Conservation (phyloP, 2,329 filamentous ascomycete genomes). For the Xylariaceae sp. region DNA sequence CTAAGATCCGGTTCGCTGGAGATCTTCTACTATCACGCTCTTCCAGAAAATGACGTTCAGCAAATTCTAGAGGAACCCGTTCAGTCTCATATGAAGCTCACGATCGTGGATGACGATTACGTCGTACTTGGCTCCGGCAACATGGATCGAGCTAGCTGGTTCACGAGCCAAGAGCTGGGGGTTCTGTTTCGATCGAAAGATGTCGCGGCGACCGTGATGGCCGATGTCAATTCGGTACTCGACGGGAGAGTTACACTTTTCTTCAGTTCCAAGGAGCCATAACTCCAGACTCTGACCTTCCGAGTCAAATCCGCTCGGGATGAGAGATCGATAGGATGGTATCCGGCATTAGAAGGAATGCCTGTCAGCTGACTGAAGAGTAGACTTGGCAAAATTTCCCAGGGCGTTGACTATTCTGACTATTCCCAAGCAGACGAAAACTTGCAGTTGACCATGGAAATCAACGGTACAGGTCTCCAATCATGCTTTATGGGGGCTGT, state of each 20-base stretch:
- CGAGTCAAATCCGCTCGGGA: no score
- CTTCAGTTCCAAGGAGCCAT: conserved; percentile 18
- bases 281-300: neutral
- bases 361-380: no score
- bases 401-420: no score
- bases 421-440: no score
- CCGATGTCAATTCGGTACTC: conserved; percentile 31
- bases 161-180: conserved; percentile 79
- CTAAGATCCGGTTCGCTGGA: conserved; percentile 46
- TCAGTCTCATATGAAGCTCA: conserved; percentile 74
- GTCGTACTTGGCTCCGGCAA: conserved; percentile 76
- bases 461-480: no score
- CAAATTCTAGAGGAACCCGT: conserved; percentile 53
- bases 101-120: conserved; percentile 64
- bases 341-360: no score
- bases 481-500: no score
- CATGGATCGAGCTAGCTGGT: conserved; percentile 82
- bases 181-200: conserved; percentile 48
- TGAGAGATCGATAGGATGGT: no score
- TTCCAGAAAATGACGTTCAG: conserved; percentile 12
- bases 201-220: conserved; percentile 30
- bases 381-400: no score
- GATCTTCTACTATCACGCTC: conserved; percentile 54
- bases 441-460: no score
- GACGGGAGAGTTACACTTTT: conserved; percentile 31